These are phyloP conservation scores for Podaxis sp. DNA, from an alignment of 768 basidiomycete genomes.

Conservation along the genomic window DNA sequence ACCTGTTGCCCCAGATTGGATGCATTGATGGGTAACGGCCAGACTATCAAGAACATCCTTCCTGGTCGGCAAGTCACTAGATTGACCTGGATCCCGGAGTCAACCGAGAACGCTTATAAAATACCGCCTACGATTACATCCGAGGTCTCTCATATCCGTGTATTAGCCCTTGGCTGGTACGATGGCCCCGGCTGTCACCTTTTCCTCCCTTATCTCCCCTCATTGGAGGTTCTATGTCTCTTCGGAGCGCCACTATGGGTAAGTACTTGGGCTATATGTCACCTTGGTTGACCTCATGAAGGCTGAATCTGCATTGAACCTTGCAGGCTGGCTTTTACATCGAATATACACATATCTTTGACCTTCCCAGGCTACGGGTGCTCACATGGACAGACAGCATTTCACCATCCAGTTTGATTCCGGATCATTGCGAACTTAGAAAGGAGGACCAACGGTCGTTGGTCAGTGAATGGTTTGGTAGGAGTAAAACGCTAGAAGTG, in stretches of 20 bases:
- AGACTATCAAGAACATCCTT: background rate
- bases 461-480: background rate
- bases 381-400: slow-evolving; percentile 1
- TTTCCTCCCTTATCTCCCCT: background rate
- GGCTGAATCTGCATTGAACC: background rate
- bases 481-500: background rate
- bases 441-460: background rate
- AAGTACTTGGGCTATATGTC: background rate
- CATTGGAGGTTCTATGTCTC: background rate
- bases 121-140: background rate
- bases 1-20: background rate
- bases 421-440: background rate
- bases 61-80: background rate
- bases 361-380: background rate
- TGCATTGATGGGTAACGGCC: background rate
- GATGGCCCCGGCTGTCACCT: background rate
- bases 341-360: background rate
- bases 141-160: background rate
- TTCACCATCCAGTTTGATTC: background rate
- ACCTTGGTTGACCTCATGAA: too few relatives aligned
- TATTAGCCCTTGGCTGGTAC: slow-evolving; percentile 1
- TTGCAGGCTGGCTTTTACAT: background rate
- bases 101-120: background rate
- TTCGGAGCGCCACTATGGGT: background rate
- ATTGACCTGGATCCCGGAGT: slow-evolving; percentile 1